phyloP scores from a whole-genome alignment of 108 stramenopile species.

The Conticribra weissflogii region DNA sequence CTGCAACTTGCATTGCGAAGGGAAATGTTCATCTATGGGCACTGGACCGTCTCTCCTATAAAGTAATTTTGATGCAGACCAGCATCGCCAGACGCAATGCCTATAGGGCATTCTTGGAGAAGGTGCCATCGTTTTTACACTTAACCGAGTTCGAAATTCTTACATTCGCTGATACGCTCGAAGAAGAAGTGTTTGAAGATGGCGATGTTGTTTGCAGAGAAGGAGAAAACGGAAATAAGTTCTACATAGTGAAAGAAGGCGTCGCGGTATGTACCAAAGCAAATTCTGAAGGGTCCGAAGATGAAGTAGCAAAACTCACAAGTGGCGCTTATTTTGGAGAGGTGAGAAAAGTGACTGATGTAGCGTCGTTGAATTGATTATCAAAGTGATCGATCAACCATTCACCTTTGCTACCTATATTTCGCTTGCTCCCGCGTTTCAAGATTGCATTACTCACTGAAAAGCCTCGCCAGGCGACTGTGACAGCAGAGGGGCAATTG shows the following conservation, averaged over 20 bases:
- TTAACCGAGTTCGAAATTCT: conserved; percentile 39
- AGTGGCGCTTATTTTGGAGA: conserved; percentile 70
- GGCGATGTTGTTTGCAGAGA: conserved; percentile 52
- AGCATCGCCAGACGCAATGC: conserved; percentile 16
- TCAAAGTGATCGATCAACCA: conserved; percentile 1
- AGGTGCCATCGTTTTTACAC: conserved; percentile 26
- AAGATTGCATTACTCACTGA: conserved; percentile 65
- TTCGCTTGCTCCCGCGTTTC: not conserved
- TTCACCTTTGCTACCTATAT: too few relatives aligned
- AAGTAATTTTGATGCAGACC: conserved; percentile 41
- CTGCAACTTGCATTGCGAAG: conserved; percentile 80
- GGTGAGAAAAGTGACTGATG: conserved; percentile 15
- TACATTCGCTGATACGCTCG: conserved; percentile 48
- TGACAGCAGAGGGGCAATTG: conserved; percentile 56
- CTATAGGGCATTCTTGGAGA: conserved; percentile 17
- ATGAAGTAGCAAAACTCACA: conserved; percentile 50
- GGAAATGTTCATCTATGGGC: conserved; percentile 44
- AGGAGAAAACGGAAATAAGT: conserved; percentile 59
- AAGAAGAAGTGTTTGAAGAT: conserved; percentile 46
- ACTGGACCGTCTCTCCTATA: conserved; percentile 52
- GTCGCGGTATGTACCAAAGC: conserved; percentile 50
- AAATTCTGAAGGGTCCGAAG: conserved; percentile 10
- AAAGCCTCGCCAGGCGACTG: conserved; percentile 76
- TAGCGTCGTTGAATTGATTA: not conserved
- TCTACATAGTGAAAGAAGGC: conserved; percentile 68